Conservation (phyloP, 176 grass and related monocot species). For the Pontederia paniculata region DNA sequence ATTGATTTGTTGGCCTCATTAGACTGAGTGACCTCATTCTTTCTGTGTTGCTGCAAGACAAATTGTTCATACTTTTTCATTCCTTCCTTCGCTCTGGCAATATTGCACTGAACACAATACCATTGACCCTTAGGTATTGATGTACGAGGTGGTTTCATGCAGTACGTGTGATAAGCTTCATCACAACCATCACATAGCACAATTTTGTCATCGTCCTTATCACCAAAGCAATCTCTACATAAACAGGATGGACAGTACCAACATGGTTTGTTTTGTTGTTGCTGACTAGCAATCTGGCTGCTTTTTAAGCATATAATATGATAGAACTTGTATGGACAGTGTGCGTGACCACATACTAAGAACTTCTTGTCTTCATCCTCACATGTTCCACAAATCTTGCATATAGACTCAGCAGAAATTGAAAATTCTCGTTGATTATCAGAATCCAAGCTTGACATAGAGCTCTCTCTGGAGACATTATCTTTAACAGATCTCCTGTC, state of each 20-base stretch:
- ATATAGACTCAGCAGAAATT: conserved; percentile 28
- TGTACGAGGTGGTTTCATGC: conserved; percentile 52
- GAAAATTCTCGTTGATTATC: conserved; percentile 6
- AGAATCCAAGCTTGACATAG: conserved; percentile 20
- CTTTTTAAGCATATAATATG: conserved; percentile 59
- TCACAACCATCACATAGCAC: conserved; percentile 83
- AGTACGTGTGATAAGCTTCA: conserved; percentile 77
- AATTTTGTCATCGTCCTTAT: conserved; percentile 67
- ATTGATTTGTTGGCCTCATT: conserved; percentile 24
- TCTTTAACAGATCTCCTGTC: neutral
- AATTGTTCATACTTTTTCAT: conserved; percentile 37
- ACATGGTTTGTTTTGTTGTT: conserved; percentile 31
- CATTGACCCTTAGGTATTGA: conserved; percentile 53
- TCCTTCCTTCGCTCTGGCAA: conserved; percentile 22
- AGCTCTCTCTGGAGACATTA: conserved; percentile 27
- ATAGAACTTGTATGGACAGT: conserved; percentile 80
- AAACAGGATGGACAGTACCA: conserved; percentile 95
- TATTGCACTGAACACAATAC: conserved; percentile 42
- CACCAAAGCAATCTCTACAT: conserved; percentile 52
- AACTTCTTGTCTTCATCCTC: conserved; percentile 68
- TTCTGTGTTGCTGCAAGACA: conserved; percentile 33
- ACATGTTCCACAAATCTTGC: conserved; percentile 66
- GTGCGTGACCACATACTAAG: conserved; percentile 47
- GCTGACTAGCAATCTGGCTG: conserved; percentile 36
- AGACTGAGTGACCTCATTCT: conserved; percentile 18